Evolutionary conservation across 305 asterid genomes (phyloP).

Genomic region (Vinca major): DNA sequence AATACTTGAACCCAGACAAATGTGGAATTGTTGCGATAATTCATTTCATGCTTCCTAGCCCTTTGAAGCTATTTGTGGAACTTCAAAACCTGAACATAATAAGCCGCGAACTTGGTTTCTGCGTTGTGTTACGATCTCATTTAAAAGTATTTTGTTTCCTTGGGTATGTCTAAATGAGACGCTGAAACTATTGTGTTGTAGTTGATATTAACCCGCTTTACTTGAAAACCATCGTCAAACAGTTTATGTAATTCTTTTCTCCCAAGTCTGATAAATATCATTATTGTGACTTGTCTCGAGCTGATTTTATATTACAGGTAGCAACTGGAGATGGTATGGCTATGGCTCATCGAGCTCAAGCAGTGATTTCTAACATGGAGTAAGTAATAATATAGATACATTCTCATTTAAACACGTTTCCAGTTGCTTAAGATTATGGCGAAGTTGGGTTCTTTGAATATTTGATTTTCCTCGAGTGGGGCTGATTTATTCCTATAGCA

Average conservation of each 20-base stretch:
- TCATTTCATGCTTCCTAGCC: not conserved
- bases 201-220: not conserved
- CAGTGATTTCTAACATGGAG: slow-evolving; percentile 98
- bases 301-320: slow-evolving; percentile 40
- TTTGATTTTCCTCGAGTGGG: not conserved
- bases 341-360: slow-evolving; percentile 95
- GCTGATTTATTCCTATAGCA: not conserved
- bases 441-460: not conserved
- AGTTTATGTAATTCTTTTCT: not conserved
- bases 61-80: not conserved
- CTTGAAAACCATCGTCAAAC: not conserved
- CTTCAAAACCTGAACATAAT: not conserved
- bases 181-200: not conserved
- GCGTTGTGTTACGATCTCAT: not conserved
- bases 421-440: not conserved
- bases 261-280: no score
- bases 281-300: not conserved
- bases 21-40: not conserved
- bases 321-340: slow-evolving; percentile 99
- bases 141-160: not conserved
- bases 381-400: slow-evolving; percentile 34
- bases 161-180: not conserved
- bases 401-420: slow-evolving; percentile 8
- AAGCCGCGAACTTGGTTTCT: not conserved
- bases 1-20: not conserved